A percentile compares a stretch with the other conserved stretches of the same genome.
Evolutionary conservation across 257 asterid species (phyloP).

Genomic region (Vinca minor): DNA sequence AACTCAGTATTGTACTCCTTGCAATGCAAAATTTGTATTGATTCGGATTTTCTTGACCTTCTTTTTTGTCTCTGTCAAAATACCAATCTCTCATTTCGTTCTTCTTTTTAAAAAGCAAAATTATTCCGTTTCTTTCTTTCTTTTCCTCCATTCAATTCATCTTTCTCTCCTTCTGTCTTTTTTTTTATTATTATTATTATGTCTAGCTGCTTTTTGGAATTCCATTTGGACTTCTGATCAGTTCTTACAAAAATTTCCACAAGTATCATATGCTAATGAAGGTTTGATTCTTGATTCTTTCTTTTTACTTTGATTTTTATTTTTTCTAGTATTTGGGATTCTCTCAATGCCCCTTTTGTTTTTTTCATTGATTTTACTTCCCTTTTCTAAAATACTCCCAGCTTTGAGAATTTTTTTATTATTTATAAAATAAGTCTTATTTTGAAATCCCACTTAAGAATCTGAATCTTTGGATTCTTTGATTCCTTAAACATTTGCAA

Average conservation of each 20-base stretch:
- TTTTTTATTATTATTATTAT: no score
- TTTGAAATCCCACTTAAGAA: no score
- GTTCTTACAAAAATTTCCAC: constrained; percentile 1
- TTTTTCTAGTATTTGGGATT: no score
- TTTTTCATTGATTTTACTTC: background rate
- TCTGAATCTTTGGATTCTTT: no score
- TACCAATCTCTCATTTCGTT: background rate
- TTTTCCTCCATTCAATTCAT: constrained; percentile 8
- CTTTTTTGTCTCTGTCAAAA: no score
- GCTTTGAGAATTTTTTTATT: no score
- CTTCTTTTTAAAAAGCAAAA: constrained; percentile 14
- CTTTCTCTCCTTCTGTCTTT: constrained; percentile 6
- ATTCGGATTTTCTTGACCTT: no score
- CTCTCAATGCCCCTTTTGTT: background rate
- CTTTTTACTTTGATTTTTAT: constrained; percentile 17
- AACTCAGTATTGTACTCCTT: no score
- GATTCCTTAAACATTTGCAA: no score
- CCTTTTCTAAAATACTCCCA: background rate
- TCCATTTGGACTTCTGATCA: no score
- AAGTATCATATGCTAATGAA: constrained; percentile 28
- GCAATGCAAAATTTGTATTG: no score
- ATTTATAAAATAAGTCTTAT: no score
- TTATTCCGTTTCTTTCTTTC: constrained; percentile 28
- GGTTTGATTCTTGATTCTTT: constrained; percentile 29
- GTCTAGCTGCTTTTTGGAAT: constrained; percentile 16